These are phyloP conservation scores for Hygrophorus pudorinus DNA, from an alignment of 768 basidiomycete species.

Conservation along the genomic window DNA sequence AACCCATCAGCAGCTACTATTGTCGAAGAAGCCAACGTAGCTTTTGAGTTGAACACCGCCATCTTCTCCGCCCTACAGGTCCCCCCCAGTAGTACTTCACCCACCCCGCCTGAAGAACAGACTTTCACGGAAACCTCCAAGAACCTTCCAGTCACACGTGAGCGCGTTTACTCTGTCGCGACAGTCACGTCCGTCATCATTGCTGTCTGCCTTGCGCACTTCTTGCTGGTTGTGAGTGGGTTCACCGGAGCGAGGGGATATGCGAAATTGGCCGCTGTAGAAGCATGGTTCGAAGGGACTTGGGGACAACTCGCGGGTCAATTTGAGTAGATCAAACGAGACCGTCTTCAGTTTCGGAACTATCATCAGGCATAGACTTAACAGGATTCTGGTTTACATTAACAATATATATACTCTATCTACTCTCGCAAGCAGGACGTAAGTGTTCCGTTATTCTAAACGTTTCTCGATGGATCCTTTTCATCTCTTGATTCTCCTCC, in stretches of 20 bases:
- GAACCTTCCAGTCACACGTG: slow-evolving; percentile 8
- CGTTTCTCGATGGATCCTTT: too few relatives aligned
- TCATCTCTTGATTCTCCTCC: too few relatives aligned
- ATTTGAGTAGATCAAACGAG: too few relatives aligned
- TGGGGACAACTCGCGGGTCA: too few relatives aligned
- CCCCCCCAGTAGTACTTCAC: neutral
- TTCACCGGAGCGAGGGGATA: slow-evolving; percentile 37
- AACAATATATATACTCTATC: too few relatives aligned
- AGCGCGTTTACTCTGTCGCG: slow-evolving; percentile 10
- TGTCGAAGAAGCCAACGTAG: slow-evolving; percentile 36
- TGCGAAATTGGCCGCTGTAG: slow-evolving; percentile 31
- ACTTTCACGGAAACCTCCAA: slow-evolving; percentile 8
- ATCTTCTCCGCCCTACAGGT: slow-evolving; percentile 29
- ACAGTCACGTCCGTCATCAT: slow-evolving; percentile 14
- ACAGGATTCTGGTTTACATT: too few relatives aligned
- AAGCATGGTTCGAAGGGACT: slow-evolving; percentile 24
- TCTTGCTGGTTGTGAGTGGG: slow-evolving; percentile 34
- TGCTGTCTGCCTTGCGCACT: slow-evolving; percentile 39
- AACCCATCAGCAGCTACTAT: slow-evolving; percentile 26
- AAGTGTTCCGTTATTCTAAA: too few relatives aligned
- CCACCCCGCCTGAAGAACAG: slow-evolving; percentile 10
- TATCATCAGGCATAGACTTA: too few relatives aligned
- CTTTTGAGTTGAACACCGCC: slow-evolving; percentile 38
- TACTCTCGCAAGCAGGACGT: too few relatives aligned
- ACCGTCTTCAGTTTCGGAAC: too few relatives aligned